Conservation (phyloP, 495 filamentous ascomycete species). For the Penicillium dipodomyicola region DNA sequence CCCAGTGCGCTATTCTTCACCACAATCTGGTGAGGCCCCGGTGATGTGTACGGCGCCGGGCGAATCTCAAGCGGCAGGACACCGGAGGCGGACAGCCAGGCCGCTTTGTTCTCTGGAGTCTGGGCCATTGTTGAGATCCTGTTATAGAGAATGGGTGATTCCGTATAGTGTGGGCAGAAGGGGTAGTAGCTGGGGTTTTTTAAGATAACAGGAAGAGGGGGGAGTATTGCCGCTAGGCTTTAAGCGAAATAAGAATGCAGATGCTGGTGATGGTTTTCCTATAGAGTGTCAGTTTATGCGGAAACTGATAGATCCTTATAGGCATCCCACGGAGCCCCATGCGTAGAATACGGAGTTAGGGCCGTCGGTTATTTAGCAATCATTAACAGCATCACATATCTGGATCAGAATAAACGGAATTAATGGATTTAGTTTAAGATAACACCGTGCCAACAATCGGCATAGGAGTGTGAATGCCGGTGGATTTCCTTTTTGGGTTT, state of each 20-base stretch:
- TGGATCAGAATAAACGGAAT: neutral
- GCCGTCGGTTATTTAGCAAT: neutral
- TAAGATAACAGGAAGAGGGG: neutral
- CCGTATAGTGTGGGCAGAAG: neutral
- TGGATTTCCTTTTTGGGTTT: neutral
- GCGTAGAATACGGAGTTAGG: neutral
- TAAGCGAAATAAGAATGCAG: neutral
- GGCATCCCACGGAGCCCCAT: neutral
- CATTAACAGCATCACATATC: neutral
- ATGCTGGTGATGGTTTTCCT: neutral
- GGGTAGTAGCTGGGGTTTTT: neutral
- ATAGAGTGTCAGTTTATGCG: neutral
- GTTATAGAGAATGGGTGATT: neutral
- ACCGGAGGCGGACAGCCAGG: neutral
- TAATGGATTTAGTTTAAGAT: conserved; percentile 1
- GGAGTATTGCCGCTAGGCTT: neutral
- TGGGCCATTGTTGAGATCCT: neutral
- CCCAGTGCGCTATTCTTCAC: conserved; percentile 40
- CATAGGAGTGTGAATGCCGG: neutral
- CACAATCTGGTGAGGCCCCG: conserved; percentile 8
- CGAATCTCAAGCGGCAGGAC: neutral
- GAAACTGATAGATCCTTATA: neutral
- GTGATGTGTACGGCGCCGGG: neutral
- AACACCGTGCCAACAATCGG: neutral
- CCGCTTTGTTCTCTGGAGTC: neutral